Evolutionary conservation across 345 rosid genomes (phyloP).

Genomic region (Heritiera fomes): DNA sequence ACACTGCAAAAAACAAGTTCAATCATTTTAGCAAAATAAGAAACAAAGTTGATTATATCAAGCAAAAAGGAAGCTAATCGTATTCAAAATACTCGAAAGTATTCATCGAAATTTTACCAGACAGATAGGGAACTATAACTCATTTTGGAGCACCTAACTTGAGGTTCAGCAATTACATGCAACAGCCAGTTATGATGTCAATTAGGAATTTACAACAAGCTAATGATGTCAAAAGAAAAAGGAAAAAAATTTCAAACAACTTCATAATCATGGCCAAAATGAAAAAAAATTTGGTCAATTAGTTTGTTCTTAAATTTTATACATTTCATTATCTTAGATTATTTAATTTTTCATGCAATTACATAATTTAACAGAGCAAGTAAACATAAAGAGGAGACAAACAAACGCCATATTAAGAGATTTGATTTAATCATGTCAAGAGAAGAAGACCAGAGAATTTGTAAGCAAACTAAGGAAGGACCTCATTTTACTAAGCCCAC

Average conservation of each 20-base stretch:
- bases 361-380: background rate
- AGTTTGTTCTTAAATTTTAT: background rate
- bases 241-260: background rate
- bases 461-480: background rate
- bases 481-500: background rate
- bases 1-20: constrained; percentile 52
- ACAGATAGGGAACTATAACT: background rate
- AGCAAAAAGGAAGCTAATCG: background rate
- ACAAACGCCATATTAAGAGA: background rate
- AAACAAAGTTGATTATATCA: background rate
- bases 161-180: background rate
- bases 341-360: background rate
- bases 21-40: constrained; percentile 12
- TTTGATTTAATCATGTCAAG: background rate
- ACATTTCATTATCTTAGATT: background rate
- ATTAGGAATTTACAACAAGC: background rate
- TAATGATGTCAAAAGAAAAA: background rate
- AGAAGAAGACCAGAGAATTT: background rate
- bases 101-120: background rate
- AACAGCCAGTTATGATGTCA: background rate
- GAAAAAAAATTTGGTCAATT: background rate
- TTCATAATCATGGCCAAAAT: background rate
- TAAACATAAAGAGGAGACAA: background rate
- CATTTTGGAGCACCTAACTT: background rate
- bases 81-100: background rate